Percentiles rank a stretch among this genome's conserved stretches.
Evolutionary conservation across 2,329 filamentous ascomycete genomes (phyloP).

Genomic region (Zasmidium cellare): DNA sequence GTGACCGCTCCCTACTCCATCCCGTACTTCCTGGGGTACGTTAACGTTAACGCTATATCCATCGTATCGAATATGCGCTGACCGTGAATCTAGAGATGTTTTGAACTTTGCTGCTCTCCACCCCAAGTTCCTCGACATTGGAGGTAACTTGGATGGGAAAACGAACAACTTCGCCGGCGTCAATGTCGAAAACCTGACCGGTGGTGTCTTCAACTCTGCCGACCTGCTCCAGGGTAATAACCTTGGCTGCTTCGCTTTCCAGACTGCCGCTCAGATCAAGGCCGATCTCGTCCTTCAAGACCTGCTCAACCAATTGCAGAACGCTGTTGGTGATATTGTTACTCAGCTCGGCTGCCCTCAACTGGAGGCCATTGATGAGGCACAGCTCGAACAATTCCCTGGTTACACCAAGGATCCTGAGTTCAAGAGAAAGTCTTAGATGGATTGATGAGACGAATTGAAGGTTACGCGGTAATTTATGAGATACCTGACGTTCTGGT

Average conservation of each 20-base stretch:
- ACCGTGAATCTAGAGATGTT: neutral
- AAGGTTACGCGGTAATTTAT: too few species aligned
- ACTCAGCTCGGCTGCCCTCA: slow-evolving; percentile 29
- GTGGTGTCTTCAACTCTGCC: slow-evolving; percentile 43
- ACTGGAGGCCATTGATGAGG: slow-evolving; percentile 28
- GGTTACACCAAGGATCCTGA: slow-evolving; percentile 24
- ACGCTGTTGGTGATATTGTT: slow-evolving; percentile 17
- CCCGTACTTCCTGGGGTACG: slow-evolving; percentile 30
- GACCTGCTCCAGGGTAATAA: slow-evolving; percentile 35
- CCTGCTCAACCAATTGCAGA: slow-evolving; percentile 13
- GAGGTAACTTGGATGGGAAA: slow-evolving; percentile 39
- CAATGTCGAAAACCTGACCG: slow-evolving; percentile 37
- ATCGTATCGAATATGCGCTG: neutral
- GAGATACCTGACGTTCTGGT: neutral
- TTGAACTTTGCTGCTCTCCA: slow-evolving; percentile 24
- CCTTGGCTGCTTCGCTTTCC: slow-evolving; percentile 38
- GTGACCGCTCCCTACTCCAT: slow-evolving; percentile 34
- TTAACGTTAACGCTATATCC: neutral
- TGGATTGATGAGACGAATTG: neutral
- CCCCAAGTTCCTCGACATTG: slow-evolving; percentile 35
- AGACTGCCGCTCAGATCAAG: slow-evolving; percentile 36
- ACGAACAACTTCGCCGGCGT: slow-evolving; percentile 38
- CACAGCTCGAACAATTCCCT: slow-evolving; percentile 29
- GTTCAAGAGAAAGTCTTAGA: neutral
- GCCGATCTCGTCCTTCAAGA: slow-evolving; percentile 27